These are phyloP conservation scores for Corchorus olitorius DNA, from an alignment of 345 rosid genomes.

Conservation along the genomic window DNA sequence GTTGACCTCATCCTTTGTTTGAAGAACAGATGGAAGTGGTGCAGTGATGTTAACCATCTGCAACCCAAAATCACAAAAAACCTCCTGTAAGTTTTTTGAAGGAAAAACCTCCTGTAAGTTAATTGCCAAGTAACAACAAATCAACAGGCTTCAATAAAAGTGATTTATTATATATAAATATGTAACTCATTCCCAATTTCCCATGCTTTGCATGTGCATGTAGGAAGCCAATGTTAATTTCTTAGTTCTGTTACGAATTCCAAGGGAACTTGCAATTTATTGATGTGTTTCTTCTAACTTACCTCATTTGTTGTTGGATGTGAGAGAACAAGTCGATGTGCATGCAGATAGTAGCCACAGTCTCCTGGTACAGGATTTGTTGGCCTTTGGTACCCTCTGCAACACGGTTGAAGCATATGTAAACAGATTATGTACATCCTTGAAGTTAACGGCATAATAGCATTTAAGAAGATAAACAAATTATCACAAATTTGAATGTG, in stretches of 20 bases:
- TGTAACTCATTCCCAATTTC: not conserved
- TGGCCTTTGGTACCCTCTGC: slow-evolving; percentile 77
- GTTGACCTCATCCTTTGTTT: slow-evolving; percentile 39
- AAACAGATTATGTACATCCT: not conserved
- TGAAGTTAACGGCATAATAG: not conserved
- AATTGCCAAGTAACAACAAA: not conserved
- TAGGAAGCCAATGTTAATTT: not conserved
- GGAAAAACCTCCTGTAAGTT: not conserved
- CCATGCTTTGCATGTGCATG: not conserved
- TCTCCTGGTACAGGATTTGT: slow-evolving; percentile 80
- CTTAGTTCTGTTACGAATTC: not conserved
- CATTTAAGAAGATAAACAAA: no score
- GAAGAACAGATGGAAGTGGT: slow-evolving; percentile 56
- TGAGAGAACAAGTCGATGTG: slow-evolving; percentile 57
- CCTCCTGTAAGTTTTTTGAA: no score
- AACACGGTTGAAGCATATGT: slow-evolving; percentile 7
- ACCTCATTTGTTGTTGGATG: slow-evolving; percentile 70
- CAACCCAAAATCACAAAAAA: not conserved
- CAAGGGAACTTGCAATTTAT: not conserved
- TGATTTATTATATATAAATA: not conserved
- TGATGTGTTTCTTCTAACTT: not conserved
- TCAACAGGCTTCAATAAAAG: not conserved
- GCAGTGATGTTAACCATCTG: slow-evolving; percentile 62
- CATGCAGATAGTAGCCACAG: slow-evolving; percentile 85
- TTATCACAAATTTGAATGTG: not conserved